These are phyloP conservation scores for Sphagnum magellanicum DNA, from an alignment of 228 moss, liverwort and hornwort species.

Conservation along the genomic window DNA sequence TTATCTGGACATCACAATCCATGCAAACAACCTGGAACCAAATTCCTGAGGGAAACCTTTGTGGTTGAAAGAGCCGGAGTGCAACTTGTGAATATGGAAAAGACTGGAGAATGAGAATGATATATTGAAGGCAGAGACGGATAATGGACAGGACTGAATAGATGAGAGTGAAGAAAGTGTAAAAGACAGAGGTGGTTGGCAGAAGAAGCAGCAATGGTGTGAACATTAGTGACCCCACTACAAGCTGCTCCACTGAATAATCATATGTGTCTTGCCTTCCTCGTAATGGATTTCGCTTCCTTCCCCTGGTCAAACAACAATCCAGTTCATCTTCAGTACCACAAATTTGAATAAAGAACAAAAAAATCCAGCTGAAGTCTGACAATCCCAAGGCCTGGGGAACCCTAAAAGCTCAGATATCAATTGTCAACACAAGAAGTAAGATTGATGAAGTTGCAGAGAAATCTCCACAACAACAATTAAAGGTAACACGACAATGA, in stretches of 20 bases:
- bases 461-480: no score
- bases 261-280: conserved; percentile 89
- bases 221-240: conserved; percentile 97
- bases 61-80: conserved; percentile 59
- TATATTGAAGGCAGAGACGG: conserved; percentile 59
- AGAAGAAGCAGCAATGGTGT: conserved; percentile 84
- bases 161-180: conserved; percentile 88
- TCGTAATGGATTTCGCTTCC: conserved; percentile 83
- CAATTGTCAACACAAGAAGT: not conserved
- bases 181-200: conserved; percentile 90
- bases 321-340: not conserved
- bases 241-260: conserved; percentile 90
- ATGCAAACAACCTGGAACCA: conserved; percentile 43
- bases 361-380: not conserved
- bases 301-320: conserved; percentile 47
- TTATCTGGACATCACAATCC: conserved; percentile 11
- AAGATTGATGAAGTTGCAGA: no score
- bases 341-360: not conserved
- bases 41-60: conserved; percentile 76
- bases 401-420: not conserved
- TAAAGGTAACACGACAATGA: no score
- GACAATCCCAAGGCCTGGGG: not conserved
- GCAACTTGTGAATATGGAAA: conserved; percentile 75
- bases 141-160: conserved; percentile 61
- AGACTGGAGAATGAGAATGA: conserved; percentile 68